Percentiles rank a stretch among this genome's conserved stretches.
Evolutionary conservation across 2,329 filamentous ascomycete species (phyloP).

Genomic region (Aureobasidium vineae): DNA sequence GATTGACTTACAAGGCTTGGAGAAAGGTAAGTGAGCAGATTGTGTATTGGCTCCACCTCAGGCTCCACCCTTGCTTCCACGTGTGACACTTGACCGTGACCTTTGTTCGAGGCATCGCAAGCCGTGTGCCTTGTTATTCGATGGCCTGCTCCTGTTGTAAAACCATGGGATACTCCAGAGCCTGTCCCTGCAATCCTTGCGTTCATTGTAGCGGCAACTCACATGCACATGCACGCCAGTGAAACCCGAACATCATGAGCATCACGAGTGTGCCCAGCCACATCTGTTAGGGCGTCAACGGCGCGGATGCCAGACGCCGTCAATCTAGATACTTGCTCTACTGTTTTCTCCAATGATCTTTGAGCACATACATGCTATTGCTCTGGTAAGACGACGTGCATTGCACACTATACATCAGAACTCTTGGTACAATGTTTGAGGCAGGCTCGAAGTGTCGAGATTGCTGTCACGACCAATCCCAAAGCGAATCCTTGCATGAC

Average conservation of each 20-base stretch:
- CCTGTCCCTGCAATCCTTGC: conserved; percentile 11
- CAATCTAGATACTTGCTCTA: not conserved
- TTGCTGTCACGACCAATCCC: conserved; percentile 6
- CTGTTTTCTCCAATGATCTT: too few species aligned
- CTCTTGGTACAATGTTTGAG: not conserved
- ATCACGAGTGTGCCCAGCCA: conserved; percentile 9
- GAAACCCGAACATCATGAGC: conserved; percentile 18
- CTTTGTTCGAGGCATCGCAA: conserved; percentile 18
- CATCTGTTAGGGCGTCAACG: conserved; percentile 1
- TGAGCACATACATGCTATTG: not conserved
- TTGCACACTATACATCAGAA: too few species aligned
- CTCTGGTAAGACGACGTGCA: not conserved
- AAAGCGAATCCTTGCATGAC: conserved; percentile 18
- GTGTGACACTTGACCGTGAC: conserved; percentile 21
- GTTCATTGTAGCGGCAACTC: conserved; percentile 4
- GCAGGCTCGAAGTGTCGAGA: not conserved
- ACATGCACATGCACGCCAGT: conserved; percentile 22
- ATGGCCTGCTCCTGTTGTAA: conserved; percentile 11
- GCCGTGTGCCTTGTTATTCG: not conserved
- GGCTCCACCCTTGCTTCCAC: conserved; percentile 19
- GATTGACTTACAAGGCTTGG: conserved; percentile 15
- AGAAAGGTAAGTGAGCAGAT: conserved; percentile 23
- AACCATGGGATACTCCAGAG: not conserved
- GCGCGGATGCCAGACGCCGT: too few species aligned
- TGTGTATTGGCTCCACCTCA: conserved; percentile 9